These are phyloP conservation scores for Mucor sp. DNA, from an alignment of 371 early-diverging fungal genomes.

Conservation along the genomic window DNA sequence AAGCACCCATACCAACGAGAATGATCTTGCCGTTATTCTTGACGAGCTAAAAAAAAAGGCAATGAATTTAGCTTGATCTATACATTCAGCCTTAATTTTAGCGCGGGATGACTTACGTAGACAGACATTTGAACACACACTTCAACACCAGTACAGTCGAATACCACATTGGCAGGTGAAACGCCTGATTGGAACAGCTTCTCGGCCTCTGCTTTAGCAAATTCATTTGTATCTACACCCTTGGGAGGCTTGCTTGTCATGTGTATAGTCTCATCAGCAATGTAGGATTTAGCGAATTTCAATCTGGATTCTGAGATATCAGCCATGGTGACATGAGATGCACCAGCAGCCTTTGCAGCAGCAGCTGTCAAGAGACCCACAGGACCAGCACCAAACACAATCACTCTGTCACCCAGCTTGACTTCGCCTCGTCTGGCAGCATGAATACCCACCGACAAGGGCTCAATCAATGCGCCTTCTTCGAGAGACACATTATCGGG, in stretches of 20 bases:
- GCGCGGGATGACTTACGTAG: conserved; percentile 14
- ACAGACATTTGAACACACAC: conserved; percentile 56
- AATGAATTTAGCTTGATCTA: background rate
- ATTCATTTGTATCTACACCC: conserved; percentile 47
- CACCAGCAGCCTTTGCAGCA: conserved; percentile 56
- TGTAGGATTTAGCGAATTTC: conserved; percentile 52
- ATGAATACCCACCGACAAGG: conserved; percentile 52
- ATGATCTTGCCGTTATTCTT: conserved; percentile 52
- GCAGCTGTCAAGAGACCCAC: conserved; percentile 57
- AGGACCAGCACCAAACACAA: conserved; percentile 65
- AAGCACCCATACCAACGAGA: conserved; percentile 55
- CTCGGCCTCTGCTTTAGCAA: conserved; percentile 33
- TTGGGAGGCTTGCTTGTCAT: conserved; percentile 27
- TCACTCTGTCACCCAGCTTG: conserved; percentile 67
- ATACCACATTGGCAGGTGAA: conserved; percentile 42
- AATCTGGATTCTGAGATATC: conserved; percentile 30
- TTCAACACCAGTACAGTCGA: conserved; percentile 58
- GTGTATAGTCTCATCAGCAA: conserved; percentile 42
- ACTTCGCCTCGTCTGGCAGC: conserved; percentile 61
- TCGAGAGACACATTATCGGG: conserved; percentile 61
- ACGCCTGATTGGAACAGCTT: conserved; percentile 26
- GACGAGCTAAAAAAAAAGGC: conserved; percentile 26
- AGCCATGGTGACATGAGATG: conserved; percentile 49
- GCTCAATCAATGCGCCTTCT: conserved; percentile 54
- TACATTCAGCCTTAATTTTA: background rate